phyloP scores from a whole-genome alignment of 2,329 filamentous ascomycete species.

The Parascedosporium putredinis region DNA sequence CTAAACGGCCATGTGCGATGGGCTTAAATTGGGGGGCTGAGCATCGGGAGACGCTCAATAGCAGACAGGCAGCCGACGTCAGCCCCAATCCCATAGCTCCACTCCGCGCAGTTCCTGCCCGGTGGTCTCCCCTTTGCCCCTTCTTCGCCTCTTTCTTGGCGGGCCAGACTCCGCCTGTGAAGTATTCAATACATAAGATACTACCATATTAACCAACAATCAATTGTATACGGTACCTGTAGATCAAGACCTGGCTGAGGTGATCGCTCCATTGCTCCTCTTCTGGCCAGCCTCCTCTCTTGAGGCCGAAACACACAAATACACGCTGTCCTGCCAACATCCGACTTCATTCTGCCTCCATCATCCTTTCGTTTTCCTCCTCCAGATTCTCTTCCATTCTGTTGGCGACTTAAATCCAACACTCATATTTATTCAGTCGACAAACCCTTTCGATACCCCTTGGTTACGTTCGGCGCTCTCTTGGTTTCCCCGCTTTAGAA shows the following conservation, averaged over 20 bases:
- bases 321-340: constrained; percentile 1
- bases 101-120: background rate
- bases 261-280: background rate
- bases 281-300: background rate
- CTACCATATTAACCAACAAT: background rate
- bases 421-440: background rate
- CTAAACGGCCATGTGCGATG: background rate
- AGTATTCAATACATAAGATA: too few relatives aligned
- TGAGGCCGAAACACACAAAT: background rate
- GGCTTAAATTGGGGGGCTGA: background rate
- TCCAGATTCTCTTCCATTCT: background rate
- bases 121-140: background rate
- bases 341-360: background rate
- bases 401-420: background rate
- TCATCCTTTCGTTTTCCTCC: background rate
- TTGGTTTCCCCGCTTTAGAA: too few relatives aligned
- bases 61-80: background rate
- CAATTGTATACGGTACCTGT: too few relatives aligned
- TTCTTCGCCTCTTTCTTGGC: background rate
- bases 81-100: background rate
- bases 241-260: too few relatives aligned
- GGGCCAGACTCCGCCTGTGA: background rate
- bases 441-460: background rate
- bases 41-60: background rate
- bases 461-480: too few relatives aligned